phyloP scores from a whole-genome alignment of 106 monocot genomes.

The Apostasia shenzhenica region DNA sequence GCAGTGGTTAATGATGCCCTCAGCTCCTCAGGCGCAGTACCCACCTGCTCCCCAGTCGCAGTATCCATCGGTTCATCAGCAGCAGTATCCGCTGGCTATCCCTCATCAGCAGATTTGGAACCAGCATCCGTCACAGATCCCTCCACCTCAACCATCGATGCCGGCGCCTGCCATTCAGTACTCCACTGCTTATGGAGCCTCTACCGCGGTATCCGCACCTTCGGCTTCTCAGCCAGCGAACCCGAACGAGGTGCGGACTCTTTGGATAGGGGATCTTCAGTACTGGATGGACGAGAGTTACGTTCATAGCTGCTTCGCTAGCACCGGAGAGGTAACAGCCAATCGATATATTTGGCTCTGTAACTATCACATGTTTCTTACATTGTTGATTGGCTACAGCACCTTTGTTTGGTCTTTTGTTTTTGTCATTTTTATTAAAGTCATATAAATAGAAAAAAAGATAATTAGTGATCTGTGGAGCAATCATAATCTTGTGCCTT shows the following conservation, averaged over 20 bases:
- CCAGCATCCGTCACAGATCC: conserved; percentile 65
- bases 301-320: conserved; percentile 41
- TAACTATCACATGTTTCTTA: too few relatives aligned
- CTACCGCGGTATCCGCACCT: conserved; percentile 15
- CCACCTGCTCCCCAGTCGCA: conserved; percentile 12
- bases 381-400: too few relatives aligned
- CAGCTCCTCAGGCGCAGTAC: conserved; percentile 12
- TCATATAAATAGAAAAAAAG: too few relatives aligned
- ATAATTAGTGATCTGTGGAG: too few relatives aligned
- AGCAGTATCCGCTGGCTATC: conserved; percentile 13
- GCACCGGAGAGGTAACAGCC: conserved; percentile 53
- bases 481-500: too few relatives aligned
- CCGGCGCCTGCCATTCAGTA: neutral
- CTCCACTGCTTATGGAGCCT: neutral
- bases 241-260: conserved; percentile 58
- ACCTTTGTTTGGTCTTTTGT: too few relatives aligned
- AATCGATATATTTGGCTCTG: too few relatives aligned
- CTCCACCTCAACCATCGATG: conserved; percentile 22
- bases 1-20: conserved; percentile 32
- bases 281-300: conserved; percentile 95
- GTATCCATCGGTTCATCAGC: conserved; percentile 15
- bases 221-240: conserved; percentile 2
- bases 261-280: conserved; percentile 91
- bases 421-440: too few relatives aligned
- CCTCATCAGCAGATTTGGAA: conserved; percentile 42